Base-by-base conservation (phyloP, 257 asterid species). In the Salvia splendens region DNA sequence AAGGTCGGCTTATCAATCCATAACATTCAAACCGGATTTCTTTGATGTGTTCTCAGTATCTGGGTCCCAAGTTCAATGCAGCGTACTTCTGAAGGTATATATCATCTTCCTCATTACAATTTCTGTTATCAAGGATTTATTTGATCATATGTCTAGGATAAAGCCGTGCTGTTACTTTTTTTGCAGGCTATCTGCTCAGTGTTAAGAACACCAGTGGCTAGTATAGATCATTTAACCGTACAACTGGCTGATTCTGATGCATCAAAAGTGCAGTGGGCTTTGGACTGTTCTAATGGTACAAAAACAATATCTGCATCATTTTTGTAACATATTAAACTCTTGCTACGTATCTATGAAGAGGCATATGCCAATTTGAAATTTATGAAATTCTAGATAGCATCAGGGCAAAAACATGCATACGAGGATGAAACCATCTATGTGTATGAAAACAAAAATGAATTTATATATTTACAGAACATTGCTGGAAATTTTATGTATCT, bases 261-360 rank as follows among this genome's bases (percentile, higher is more conserved):
- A 69, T 83, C 97, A 4, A 92, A 92, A 81, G 81, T 92, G 85
- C 90, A 79, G 78, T 92, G 98, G 97, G 81, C 95, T 62, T 74
- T 92, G 80, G 87, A 86, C 71, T 92, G 97, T 68, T 79, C 68
- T 64, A 87, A 81, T 67, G 97, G 98, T 92, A 81, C 64, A 74
- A 50, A 17, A 48, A 36, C 60, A 43, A 10, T 33, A 20, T 61
- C 55, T 67, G 33, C 70, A 56, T 48, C 60, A 30, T 6, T 28
- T 47, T 65, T 65, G 47, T 16, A 38, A 1, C 6, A 42, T 62
- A 49, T 64, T 42, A 12, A 63, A 64, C 60, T 64, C 30, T 43
- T 35, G 16, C 51, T 63, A 47, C 10, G 47, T 54, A 20, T 38
- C 28, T 68, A 12, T 70, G 43, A n/a, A 32, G 60, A 35, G 53